Conservation (phyloP, 2,329 filamentous ascomycete genomes). For the Cladobotryum protrusum region DNA sequence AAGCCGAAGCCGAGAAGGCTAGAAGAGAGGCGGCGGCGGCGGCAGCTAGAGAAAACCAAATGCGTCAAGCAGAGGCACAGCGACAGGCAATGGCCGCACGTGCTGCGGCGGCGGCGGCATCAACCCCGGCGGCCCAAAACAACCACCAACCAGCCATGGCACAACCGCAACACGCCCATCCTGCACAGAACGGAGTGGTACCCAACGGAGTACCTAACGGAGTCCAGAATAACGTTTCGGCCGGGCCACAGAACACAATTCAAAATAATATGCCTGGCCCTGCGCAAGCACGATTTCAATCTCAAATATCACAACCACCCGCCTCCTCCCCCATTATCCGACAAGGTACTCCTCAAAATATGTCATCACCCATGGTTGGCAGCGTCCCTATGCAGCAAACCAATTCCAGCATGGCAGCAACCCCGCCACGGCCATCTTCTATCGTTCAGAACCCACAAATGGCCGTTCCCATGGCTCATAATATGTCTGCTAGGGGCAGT, state of each 20-base stretch:
- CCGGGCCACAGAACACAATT: conserved; percentile 27
- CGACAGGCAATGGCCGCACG: conserved; percentile 28
- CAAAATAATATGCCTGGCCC: conserved; percentile 34
- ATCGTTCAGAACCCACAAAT: conserved; percentile 56
- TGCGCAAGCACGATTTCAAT: conserved; percentile 42
- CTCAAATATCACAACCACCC: conserved; percentile 55
- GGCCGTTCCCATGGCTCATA: conserved; percentile 53
- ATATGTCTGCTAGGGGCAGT: conserved; percentile 58
- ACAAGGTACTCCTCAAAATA: conserved; percentile 58
- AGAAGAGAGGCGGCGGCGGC: conserved; percentile 29
- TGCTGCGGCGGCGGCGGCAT: conserved; percentile 20
- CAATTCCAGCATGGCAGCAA: conserved; percentile 62
- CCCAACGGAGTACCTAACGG: conserved; percentile 35
- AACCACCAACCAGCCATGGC: conserved; percentile 19
- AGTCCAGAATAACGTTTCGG: conserved; percentile 12
- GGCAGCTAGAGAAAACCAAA: conserved; percentile 29
- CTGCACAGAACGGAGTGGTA: conserved; percentile 32
- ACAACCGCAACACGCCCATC: conserved; percentile 30
- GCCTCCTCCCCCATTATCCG: conserved; percentile 62
- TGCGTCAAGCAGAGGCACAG: conserved; percentile 30
- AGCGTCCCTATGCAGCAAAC: conserved; percentile 59
- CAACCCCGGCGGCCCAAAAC: conserved; percentile 20
- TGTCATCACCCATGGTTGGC: conserved; percentile 60
- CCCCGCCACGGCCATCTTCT: conserved; percentile 60
- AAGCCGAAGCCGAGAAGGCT: conserved; percentile 37